Base-by-base conservation (phyloP, 163 green algal species). In the Scenedesmus sp. region DNA sequence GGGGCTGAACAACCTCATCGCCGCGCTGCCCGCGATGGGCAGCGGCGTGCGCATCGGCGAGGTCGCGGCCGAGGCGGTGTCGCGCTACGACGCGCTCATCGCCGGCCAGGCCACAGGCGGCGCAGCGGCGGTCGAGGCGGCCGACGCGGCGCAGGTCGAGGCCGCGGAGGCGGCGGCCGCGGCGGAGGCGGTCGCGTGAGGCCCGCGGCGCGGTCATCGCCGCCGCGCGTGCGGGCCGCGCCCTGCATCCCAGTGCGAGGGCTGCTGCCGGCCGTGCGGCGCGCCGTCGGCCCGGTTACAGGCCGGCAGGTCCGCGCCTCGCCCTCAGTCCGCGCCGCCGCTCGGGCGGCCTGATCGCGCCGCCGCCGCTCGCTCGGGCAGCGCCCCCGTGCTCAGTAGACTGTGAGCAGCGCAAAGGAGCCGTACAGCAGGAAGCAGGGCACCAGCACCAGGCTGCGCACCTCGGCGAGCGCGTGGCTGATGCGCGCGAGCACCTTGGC, bases 331-430 rank as follows among this genome's bases (percentile, higher is more conserved):
- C n/a, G n/a, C n/a, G n/a, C n/a, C n/a, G n/a, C n/a, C n/a, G n/a
- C n/a, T n/a, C n/a, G n/a, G n/a, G n/a, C n/a, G n/a, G n/a, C n/a
- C n/a, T n/a, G n/a, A n/a, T n/a, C n/a, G n/a, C n/a, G n/a, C n/a
- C n/a, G n/a, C n/a, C n/a, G n/a, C n/a, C n/a, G n/a, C n/a, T n/a
- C n/a, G n/a, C n/a, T n/a, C n/a, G n/a, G n/a, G n/a, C n/a, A n/a
- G n/a, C n/a, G n/a, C n/a, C n/a, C 10, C 36, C n/a, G 84, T n/a
- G n/a, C n/a, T n/a, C 70, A 97, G 71, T 97, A 98, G 15, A 97
- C 64, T 11, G 92, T 92, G 5, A 98, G 84, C 73, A 98, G 69
- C 3, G 91, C 90, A 84, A 97, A 97, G 0, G 90, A 84, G 17
- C 73, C 86, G 74, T 96, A 98, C 77, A 96, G 83, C 54, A 98